Percentiles rank a stretch among this genome's conserved stretches.
phyloP scores from a whole-genome alignment of 495 filamentous ascomycete species.

The Neurospora sp. region DNA sequence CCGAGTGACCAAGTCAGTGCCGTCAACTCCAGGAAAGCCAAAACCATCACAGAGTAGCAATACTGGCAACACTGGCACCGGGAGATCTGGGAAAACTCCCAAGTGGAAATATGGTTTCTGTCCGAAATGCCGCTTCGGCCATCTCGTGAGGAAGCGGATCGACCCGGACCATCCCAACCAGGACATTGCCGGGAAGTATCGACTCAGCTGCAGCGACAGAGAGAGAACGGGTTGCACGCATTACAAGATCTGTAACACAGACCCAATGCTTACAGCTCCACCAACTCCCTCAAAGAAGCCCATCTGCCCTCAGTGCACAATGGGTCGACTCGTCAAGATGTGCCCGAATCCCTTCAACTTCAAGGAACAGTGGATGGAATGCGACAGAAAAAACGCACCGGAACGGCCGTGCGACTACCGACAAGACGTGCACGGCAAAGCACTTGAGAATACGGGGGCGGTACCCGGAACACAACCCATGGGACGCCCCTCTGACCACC shows the following conservation, averaged over 20 bases:
- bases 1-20: background rate
- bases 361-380: slow-evolving; percentile 1
- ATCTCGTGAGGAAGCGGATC: slow-evolving; percentile 3
- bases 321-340: background rate
- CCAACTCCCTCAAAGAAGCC: background rate
- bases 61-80: background rate
- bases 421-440: background rate
- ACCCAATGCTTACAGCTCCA: background rate
- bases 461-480: background rate
- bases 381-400: background rate
- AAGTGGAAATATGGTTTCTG: slow-evolving; percentile 12
- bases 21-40: background rate
- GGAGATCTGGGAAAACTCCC: background rate
- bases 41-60: background rate
- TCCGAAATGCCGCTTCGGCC: slow-evolving; percentile 7
- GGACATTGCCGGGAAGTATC: slow-evolving; percentile 1
- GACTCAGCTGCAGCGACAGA: slow-evolving; percentile 10
- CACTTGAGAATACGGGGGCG: background rate
- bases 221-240: slow-evolving; percentile 2
- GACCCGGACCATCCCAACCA: background rate
- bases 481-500: background rate
- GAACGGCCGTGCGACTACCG: slow-evolving; percentile 7
- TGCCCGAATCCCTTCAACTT: slow-evolving; percentile 1
- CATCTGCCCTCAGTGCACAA: slow-evolving; percentile 1
- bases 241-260: background rate